Percentiles rank a stretch among this genome's conserved stretches.
These are phyloP conservation scores for Piper betle DNA, from an alignment of 164 flowering plant species.

Conservation along the genomic window DNA sequence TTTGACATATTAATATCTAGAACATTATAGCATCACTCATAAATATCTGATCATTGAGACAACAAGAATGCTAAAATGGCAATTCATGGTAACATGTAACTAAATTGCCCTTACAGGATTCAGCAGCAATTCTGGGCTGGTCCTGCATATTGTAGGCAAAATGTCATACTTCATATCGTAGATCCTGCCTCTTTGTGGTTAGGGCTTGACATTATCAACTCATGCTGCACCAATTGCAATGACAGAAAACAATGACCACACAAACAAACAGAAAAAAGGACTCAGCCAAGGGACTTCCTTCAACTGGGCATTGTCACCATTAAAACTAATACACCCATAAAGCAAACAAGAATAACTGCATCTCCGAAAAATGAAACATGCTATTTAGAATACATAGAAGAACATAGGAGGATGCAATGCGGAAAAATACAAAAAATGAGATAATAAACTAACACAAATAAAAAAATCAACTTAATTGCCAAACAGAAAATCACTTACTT, in stretches of 20 bases:
- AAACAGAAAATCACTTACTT: slow-evolving; percentile 39
- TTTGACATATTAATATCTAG: slow-evolving; percentile 92
- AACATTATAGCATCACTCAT: slow-evolving; percentile 1
- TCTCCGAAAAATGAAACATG: no score
- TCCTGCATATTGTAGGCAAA: slow-evolving; percentile 44
- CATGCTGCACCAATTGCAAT: neutral
- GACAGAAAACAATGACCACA: neutral
- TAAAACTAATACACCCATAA: no score
- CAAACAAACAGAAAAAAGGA: neutral
- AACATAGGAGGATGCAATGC: no score
- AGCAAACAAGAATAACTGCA: no score
- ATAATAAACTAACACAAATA: no score
- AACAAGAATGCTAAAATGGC: neutral
- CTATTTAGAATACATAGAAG: no score
- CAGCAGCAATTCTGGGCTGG: slow-evolving; percentile 84
- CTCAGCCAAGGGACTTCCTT: neutral
- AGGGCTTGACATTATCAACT: neutral
- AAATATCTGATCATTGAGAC: neutral
- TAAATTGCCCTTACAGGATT: slow-evolving; percentile 62
- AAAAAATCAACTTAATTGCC: no score
- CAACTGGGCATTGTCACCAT: neutral
- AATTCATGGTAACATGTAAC: neutral
- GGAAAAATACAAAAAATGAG: no score
- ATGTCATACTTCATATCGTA: slow-evolving; percentile 3
- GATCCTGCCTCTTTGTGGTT: neutral